A percentile compares a stretch with the other conserved stretches of the same genome.
phyloP scores from a whole-genome alignment of 345 rosid species.

The Bruguiera parviflora region DNA sequence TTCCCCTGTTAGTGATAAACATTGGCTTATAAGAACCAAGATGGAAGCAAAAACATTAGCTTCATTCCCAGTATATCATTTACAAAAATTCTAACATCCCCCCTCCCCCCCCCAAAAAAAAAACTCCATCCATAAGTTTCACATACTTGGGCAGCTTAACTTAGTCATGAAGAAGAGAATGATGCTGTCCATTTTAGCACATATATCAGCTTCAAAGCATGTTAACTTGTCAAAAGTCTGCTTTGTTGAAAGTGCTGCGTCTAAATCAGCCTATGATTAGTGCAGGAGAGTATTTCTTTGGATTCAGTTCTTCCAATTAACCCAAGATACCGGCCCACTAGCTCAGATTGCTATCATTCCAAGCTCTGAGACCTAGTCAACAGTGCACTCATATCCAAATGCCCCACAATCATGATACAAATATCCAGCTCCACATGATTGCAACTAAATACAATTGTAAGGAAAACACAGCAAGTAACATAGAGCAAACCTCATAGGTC shows the following conservation, averaged over 20 bases:
- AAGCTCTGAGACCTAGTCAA: background rate
- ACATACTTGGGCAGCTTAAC: background rate
- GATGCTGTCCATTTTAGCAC: background rate
- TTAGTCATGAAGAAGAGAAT: background rate
- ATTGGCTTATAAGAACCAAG: background rate
- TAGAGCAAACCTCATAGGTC: conserved; percentile 62
- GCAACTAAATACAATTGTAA: background rate
- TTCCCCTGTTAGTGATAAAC: background rate
- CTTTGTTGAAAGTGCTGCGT: background rate
- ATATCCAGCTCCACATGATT: background rate
- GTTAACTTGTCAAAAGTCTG: background rate
- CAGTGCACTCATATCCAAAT: background rate
- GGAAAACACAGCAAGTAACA: conserved; percentile 12
- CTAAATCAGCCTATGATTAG: background rate
- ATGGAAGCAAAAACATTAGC: background rate
- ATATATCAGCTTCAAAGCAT: background rate
- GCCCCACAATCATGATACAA: background rate
- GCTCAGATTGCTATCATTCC: background rate
- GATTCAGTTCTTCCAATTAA: background rate
- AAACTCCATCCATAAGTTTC: background rate
- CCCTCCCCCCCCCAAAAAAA: background rate
- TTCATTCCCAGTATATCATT: background rate
- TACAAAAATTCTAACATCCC: background rate
- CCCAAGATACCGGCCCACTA: background rate
- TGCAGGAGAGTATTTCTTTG: too few relatives aligned